Percentiles rank a stretch among this genome's conserved stretches.
phyloP scores from a whole-genome alignment of 192 early-diverging fungal genomes.

The Phlyctochytrium arcticum region DNA sequence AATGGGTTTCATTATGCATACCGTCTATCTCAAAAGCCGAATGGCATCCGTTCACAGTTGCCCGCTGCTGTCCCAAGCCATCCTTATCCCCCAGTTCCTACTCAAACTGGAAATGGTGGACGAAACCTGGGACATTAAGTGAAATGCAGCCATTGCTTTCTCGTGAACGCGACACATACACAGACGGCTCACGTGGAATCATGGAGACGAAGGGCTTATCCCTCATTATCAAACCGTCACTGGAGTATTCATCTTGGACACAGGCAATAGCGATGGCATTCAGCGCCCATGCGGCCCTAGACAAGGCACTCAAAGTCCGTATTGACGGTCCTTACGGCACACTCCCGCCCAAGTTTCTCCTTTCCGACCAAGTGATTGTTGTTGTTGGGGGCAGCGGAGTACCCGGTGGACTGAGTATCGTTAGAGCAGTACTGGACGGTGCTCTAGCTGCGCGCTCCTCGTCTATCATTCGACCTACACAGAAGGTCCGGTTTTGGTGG shows the following conservation, averaged over 20 bases:
- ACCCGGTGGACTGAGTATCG: slow-evolving; percentile 17
- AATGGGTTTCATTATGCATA: slow-evolving; percentile 21
- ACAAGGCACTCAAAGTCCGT: background rate
- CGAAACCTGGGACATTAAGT: background rate
- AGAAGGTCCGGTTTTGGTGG: slow-evolving; percentile 6
- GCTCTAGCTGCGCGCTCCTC: background rate
- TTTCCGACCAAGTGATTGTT: slow-evolving; percentile 1
- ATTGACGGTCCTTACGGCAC: slow-evolving; percentile 22
- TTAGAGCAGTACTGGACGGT: background rate
- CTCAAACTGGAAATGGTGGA: background rate
- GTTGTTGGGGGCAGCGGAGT: slow-evolving; percentile 18
- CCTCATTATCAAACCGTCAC: slow-evolving; percentile 13
- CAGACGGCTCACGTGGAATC: background rate
- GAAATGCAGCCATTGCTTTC: background rate
- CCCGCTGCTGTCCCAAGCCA: background rate
- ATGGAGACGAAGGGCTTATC: background rate
- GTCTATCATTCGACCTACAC: no score
- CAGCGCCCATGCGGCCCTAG: no score
- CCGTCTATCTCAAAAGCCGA: slow-evolving; percentile 17
- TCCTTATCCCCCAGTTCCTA: background rate
- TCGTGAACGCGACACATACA: background rate
- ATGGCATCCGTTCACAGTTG: slow-evolving; percentile 26
- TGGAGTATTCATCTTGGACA: slow-evolving; percentile 11
- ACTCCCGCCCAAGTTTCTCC: slow-evolving; percentile 20
- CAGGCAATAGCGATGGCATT: background rate